Percentiles rank a stretch among this genome's conserved stretches.
These are phyloP conservation scores for Linnemannia schmuckeri DNA, from an alignment of 192 early-diverging fungal genomes.

Conservation along the genomic window DNA sequence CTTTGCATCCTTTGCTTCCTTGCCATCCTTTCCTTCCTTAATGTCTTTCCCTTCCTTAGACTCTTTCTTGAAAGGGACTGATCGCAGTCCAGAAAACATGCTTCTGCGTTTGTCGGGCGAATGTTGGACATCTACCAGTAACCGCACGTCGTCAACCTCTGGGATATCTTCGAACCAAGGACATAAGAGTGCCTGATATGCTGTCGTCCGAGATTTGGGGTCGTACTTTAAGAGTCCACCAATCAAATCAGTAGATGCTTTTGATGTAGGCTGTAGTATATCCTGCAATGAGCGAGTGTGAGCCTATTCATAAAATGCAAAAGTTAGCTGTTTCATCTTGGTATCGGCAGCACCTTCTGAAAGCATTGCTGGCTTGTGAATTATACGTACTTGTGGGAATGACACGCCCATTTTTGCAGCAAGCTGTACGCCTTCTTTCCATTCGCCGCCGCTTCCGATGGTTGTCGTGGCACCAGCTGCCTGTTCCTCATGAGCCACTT, in stretches of 20 bases:
- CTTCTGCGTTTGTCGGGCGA: constrained; percentile 39
- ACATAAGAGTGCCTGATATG: constrained; percentile 76
- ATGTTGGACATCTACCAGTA: constrained; percentile 38
- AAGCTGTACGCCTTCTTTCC: constrained; percentile 81
- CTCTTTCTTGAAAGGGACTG: constrained; percentile 32
- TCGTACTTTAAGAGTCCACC: constrained; percentile 84
- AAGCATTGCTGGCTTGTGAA: constrained; percentile 41
- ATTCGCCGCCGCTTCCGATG: constrained; percentile 63
- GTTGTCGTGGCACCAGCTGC: background rate
- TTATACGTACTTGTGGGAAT: constrained; percentile 64
- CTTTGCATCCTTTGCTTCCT: constrained; percentile 10
- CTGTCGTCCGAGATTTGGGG: constrained; percentile 80
- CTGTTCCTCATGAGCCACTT: background rate
- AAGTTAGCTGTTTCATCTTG: constrained; percentile 66
- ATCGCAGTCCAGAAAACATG: constrained; percentile 26
- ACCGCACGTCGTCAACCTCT: constrained; percentile 27
- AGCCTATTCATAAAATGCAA: constrained; percentile 59
- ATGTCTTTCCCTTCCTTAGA: constrained; percentile 12
- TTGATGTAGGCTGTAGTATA: constrained; percentile 71
- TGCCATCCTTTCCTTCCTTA: constrained; percentile 5
- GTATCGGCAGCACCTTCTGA: constrained; percentile 69
- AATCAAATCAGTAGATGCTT: constrained; percentile 71
- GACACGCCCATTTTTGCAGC: constrained; percentile 77
- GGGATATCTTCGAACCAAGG: constrained; percentile 66
- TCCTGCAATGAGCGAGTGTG: constrained; percentile 64